Conservation (phyloP, 208 protist genomes). For the Trypanosoma platydactyli region DNA sequence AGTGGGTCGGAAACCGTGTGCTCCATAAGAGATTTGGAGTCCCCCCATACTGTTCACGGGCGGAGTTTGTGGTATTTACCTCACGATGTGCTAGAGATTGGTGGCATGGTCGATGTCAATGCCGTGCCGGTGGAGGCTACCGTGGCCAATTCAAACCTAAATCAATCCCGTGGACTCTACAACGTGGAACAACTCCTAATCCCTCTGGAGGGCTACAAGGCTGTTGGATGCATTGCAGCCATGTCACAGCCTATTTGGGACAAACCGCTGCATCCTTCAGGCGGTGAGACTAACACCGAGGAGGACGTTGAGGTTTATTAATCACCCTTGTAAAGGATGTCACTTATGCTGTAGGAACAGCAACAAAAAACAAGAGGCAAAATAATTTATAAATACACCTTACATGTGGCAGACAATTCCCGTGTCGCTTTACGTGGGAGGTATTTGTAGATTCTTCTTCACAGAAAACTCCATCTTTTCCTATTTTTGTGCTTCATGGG, state of each 20-base stretch:
- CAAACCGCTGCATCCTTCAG: background rate
- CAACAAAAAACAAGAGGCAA: no score
- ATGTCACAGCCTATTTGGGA: background rate
- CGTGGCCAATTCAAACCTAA: background rate
- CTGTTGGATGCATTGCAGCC: slow-evolving; percentile 15
- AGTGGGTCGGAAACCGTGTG: background rate
- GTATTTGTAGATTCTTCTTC: no score
- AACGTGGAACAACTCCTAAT: slow-evolving; percentile 62
- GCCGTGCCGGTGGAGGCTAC: slow-evolving; percentile 55
- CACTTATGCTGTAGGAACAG: no score
- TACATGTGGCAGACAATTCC: no score
- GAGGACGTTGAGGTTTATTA: background rate
- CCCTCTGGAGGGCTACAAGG: slow-evolving; percentile 46
- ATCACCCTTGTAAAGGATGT: background rate
- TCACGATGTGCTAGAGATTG: slow-evolving; percentile 53
- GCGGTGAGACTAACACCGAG: background rate
- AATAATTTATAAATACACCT: no score
- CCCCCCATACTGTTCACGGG: slow-evolving; percentile 12
- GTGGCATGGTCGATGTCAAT: slow-evolving; percentile 79
- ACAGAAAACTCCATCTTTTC: no score
- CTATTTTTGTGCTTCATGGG: no score
- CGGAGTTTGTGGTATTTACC: slow-evolving; percentile 71
- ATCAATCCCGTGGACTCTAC: slow-evolving; percentile 22
- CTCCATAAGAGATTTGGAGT: slow-evolving; percentile 22
- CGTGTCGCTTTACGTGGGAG: no score